These are phyloP conservation scores for Scenedesmus sp. DNA, from an alignment of 163 green algal genomes.

Conservation along the genomic window DNA sequence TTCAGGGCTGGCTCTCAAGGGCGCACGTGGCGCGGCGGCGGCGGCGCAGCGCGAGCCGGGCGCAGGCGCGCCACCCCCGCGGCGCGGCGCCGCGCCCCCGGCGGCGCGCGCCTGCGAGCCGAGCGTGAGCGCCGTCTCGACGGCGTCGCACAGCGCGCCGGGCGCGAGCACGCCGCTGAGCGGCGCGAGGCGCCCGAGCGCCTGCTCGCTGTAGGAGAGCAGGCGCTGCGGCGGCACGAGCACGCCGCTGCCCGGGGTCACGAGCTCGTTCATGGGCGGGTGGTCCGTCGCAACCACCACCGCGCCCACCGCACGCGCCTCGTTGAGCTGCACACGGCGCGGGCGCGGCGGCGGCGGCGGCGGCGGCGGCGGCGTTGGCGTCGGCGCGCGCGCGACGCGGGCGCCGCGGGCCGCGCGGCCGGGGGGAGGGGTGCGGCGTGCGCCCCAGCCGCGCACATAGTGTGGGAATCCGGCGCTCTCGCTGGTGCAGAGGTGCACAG, in stretches of 20 bases:
- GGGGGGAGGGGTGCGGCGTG: no score
- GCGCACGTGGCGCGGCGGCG: background rate
- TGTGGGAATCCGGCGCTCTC: conserved; percentile 7
- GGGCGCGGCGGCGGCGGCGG: no score
- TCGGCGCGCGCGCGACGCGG: no score
- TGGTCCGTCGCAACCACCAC: conserved; percentile 23
- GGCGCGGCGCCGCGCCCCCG: background rate
- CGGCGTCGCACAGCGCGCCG: background rate
- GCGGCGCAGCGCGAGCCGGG: background rate
- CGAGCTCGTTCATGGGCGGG: conserved; percentile 34
- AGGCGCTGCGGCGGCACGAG: background rate
- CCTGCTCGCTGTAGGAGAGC: background rate
- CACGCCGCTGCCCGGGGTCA: background rate
- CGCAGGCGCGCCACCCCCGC: background rate
- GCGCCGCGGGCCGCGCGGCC: no score
- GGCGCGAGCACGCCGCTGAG: background rate
- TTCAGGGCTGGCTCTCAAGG: background rate
- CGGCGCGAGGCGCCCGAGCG: background rate
- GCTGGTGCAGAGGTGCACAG: conserved; percentile 4
- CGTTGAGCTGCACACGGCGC: no score
- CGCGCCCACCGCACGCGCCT: conserved; percentile 13
- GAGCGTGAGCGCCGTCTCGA: background rate
- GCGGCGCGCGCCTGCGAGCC: background rate
- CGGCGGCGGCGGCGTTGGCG: no score
- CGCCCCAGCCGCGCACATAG: no score